Base-by-base conservation (phyloP, 2,329 filamentous ascomycete species). In the Chaetothyriales sp. region DNA sequence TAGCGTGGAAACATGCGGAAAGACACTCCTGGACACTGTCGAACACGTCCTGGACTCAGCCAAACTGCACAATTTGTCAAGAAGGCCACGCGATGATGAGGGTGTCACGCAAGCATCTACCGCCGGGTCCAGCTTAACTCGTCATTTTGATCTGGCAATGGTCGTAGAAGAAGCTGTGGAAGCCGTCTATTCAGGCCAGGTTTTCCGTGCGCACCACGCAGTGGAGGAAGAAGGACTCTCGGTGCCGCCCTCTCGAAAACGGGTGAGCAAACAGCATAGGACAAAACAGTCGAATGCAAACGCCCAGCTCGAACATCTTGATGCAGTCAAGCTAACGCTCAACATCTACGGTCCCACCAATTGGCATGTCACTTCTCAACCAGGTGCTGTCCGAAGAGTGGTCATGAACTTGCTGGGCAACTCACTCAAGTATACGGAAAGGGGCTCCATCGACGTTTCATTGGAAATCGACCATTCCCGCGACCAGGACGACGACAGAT, bases 401-500 rank as follows among this genome's bases (percentile, higher is more conserved):
- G 69, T 81, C 46, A 79, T 80, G 76, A 81, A 81, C 51, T 58
- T 81, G 0, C 75, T 80, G 43, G 76, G 76, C 7, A 82, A 82
- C 57, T 72, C 79, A 0, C 68, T 81, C 59, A 82, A 81, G 60
- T 82, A 80, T 52, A 81, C 77, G 0, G 66, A 70, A 1, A 60
- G 64, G 1, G 78, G 78, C 2, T 73, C 66, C 49, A 70, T 81
- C 2, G 67, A 69, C 6, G 64, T 77, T 2, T 64, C 60, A 2
- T 54, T 76, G 10, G 61, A 64, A 49, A 53, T 61, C 1, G 64
- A 63, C 15, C 58, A 57, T n/a, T 62, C 59, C 2, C 59, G 63
- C 4, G 57, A 64, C 10, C 64, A 62, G 5, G 49, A 61, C 0
- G 63, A 65, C 47, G 65, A 68, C 5, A 18, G 6, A 32, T n/a